phyloP scores from a whole-genome alignment of 2,329 filamentous ascomycete genomes.

The Parastagonospora avenae region DNA sequence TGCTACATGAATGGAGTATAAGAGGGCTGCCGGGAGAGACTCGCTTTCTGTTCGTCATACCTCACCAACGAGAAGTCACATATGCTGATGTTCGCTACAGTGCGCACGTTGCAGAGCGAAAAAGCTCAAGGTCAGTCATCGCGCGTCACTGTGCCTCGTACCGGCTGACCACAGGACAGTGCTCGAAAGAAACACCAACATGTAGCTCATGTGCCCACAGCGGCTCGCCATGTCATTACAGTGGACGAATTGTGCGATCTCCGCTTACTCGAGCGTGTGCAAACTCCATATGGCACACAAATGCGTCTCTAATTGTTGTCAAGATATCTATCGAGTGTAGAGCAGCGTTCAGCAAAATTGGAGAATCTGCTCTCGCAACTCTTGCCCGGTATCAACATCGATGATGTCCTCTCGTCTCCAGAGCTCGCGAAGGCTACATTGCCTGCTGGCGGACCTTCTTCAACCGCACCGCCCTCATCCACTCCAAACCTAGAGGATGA shows the following conservation, averaged over 20 bases:
- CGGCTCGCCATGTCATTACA: conserved; percentile 27
- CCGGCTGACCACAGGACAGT: conserved; percentile 9
- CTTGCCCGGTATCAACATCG: conserved; percentile 26
- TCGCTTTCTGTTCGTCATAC: conserved; percentile 15
- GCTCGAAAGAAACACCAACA: conserved; percentile 30
- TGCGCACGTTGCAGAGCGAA: conserved; percentile 34
- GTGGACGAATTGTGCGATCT: conserved; percentile 29
- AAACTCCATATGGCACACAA: not conserved
- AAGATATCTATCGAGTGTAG: conserved; percentile 28
- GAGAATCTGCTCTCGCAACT: conserved; percentile 25
- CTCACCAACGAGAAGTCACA: not conserved
- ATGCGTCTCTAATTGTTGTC: not conserved
- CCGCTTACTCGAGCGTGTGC: conserved; percentile 27
- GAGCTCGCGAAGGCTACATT: conserved; percentile 12
- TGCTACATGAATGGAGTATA: conserved; percentile 1
- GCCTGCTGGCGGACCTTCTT: conserved; percentile 4
- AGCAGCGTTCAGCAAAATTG: conserved; percentile 24
- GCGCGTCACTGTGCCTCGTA: not conserved
- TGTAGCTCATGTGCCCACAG: conserved; percentile 27
- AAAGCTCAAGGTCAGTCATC: conserved; percentile 22
- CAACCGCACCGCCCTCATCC: conserved; percentile 8
- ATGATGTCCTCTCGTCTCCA: conserved; percentile 23
- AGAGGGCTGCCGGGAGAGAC: conserved; percentile 4
- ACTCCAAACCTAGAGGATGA: conserved; percentile 18
- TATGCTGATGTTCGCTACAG: conserved; percentile 8